Conservation (phyloP, 306 rosid species). For the Castanospermum australe region DNA sequence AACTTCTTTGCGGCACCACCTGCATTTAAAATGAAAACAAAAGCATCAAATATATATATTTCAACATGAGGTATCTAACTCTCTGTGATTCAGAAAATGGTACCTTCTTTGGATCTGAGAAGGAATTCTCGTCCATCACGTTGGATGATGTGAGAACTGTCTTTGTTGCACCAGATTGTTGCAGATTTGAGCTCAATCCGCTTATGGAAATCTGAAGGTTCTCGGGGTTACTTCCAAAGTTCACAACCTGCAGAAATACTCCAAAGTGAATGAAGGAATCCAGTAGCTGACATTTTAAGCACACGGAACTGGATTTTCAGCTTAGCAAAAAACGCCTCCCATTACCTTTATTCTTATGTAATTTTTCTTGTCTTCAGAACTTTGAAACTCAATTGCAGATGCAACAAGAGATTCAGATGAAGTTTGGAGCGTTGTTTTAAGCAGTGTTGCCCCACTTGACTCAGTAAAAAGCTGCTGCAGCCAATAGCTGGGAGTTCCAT, state of each 20-base stretch:
- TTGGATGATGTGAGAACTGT: slow-evolving; percentile 48
- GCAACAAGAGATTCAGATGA: slow-evolving; percentile 39
- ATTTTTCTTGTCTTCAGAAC: slow-evolving; percentile 21
- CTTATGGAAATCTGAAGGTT: slow-evolving; percentile 39
- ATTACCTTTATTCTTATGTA: slow-evolving; percentile 69
- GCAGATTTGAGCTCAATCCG: slow-evolving; percentile 31
- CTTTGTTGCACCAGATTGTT: slow-evolving; percentile 35
- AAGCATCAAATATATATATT: too few species aligned
- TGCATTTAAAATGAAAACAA: slow-evolving; percentile 18
- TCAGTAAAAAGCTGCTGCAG: slow-evolving; percentile 46
- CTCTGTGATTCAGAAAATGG: too few species aligned
- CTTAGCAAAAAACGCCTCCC: neutral
- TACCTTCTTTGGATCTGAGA: slow-evolving; percentile 59
- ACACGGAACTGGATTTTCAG: too few species aligned
- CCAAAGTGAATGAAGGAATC: neutral
- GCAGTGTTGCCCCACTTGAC: slow-evolving; percentile 72
- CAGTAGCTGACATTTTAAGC: neutral
- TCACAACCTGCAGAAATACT: slow-evolving; percentile 49
- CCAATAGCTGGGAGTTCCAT: slow-evolving; percentile 89
- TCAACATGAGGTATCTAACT: neutral
- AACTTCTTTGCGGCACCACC: slow-evolving; percentile 38
- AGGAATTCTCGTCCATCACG: slow-evolving; percentile 71
- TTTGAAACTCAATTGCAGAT: slow-evolving; percentile 56
- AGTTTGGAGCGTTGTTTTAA: slow-evolving; percentile 43
- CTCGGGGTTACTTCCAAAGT: slow-evolving; percentile 47